Percentiles rank a stretch among this genome's conserved stretches.
phyloP scores from a whole-genome alignment of 768 basidiomycete genomes.

The Trametes maxima region DNA sequence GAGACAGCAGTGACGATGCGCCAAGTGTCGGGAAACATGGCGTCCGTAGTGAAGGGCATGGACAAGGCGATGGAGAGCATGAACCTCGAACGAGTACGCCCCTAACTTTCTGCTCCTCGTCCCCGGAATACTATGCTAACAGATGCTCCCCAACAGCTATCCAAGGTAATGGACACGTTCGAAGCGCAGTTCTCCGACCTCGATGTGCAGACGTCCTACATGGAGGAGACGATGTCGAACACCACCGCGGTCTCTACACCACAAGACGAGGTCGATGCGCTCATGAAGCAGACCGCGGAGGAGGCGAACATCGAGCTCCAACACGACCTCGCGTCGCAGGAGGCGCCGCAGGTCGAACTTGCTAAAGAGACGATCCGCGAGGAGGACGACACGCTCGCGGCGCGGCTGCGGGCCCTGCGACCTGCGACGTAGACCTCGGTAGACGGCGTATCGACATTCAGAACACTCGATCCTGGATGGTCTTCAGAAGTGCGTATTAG shows the following conservation, averaged over 20 bases:
- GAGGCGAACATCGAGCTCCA: slow-evolving; percentile 95
- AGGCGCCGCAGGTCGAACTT: slow-evolving; percentile 46
- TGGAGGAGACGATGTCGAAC: slow-evolving; percentile 95
- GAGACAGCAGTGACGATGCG: slow-evolving; percentile 99
- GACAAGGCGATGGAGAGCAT: slow-evolving; percentile 99
- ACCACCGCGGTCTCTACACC: slow-evolving; percentile 93
- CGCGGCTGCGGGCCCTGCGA: slow-evolving; percentile 84
- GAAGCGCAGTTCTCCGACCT: slow-evolving; percentile 95
- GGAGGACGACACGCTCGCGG: slow-evolving; percentile 81
- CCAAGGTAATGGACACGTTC: slow-evolving; percentile 99
- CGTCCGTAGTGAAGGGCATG: slow-evolving; percentile 95
- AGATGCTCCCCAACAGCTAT: slow-evolving; percentile 62
- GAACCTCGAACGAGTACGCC: slow-evolving; percentile 91
- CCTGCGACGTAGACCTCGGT: slow-evolving; percentile 56
- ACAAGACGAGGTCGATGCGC: slow-evolving; percentile 93
- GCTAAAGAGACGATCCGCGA: slow-evolving; percentile 60
- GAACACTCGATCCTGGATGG: not conserved
- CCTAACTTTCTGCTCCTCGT: not conserved
- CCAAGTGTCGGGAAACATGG: slow-evolving; percentile 95
- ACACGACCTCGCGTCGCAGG: slow-evolving; percentile 79
- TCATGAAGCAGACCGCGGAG: slow-evolving; percentile 93
- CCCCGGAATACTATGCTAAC: not conserved
- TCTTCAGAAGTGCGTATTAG: not conserved
- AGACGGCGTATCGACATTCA: not conserved
- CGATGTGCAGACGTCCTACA: slow-evolving; percentile 96